Base-by-base conservation (phyloP, 176 grass and related monocot genomes). In the Typha latifolia region DNA sequence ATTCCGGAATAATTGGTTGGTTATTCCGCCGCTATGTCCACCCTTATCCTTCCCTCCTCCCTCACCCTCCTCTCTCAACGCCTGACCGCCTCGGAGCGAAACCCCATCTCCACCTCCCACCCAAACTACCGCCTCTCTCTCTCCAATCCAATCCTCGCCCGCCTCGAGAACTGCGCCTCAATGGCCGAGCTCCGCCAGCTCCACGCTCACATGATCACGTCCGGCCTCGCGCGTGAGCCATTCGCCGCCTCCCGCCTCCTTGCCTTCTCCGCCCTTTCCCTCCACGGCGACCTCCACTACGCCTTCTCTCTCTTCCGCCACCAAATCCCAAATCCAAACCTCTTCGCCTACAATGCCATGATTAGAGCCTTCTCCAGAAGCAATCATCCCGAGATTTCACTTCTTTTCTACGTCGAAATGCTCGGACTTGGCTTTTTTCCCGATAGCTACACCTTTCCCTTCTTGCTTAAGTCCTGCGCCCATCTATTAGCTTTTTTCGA, bases 361-460 rank as follows among this genome's bases (percentile, higher is more conserved):
- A 34, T 64, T 27, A 24, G 62, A 7, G 62, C 62, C 15, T 64
- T 64, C 62, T 43, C 62, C 16, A 22, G 62, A 32, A 64, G 62
- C 62, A 64, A 64, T 27, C 62, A 14, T 12, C 62, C 62, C 14
- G 62, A 64, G 27, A 22, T 64, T 27, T 43, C 62, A 22, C 31
- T 64, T 32, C 62, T 14, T n/a, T 64, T 64, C 62, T 64, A 43
- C 27, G 62, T 64, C 27, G 62, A 64, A 15, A 64, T 64, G 62
- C 62, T 64, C 62, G 12, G 43, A 43, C 32, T 32, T 43, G 62
- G 62, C 29, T 27, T 64, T 3, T 3, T 34, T 37, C 62, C 62
- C 15, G 62, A 64, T 64, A 37, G 29, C 62, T 43, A 64, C 62
- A 64, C 62, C 62, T 64, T 64, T 27, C 62, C 62, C 16, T 64